A percentile compares a stretch with the other conserved stretches of the same genome.
phyloP scores from a whole-genome alignment of 192 early-diverging fungal genomes.

The Backusella liffmaniae region DNA sequence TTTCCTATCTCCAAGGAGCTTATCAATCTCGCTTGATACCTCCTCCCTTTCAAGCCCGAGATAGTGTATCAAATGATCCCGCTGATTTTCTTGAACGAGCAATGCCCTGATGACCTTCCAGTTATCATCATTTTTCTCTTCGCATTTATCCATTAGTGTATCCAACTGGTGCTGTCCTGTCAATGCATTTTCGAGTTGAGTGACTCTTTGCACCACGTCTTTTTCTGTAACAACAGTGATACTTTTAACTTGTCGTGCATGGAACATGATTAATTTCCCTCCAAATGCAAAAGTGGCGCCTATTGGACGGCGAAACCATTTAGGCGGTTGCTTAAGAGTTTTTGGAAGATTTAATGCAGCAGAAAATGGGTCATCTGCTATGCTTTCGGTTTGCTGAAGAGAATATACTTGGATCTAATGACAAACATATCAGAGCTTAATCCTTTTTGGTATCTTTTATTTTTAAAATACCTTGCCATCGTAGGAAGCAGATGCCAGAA shows the following conservation, averaged over 20 bases:
- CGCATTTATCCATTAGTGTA: not conserved
- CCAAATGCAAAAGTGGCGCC: constrained; percentile 87
- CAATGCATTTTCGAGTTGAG: not conserved
- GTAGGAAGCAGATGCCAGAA: constrained; percentile 84
- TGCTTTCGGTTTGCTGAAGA: not conserved
- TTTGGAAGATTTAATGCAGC: not conserved
- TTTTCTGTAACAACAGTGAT: constrained; percentile 23
- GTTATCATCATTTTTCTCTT: not conserved
- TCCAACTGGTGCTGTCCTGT: not conserved
- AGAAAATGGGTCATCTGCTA: not conserved
- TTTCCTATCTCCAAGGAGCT: not conserved
- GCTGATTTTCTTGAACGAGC: not conserved
- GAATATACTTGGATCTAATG: not conserved
- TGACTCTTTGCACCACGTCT: not conserved
- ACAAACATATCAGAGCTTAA: not conserved
- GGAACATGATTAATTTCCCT: constrained; percentile 78
- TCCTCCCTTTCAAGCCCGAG: constrained; percentile 79
- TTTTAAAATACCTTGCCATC: constrained; percentile 70
- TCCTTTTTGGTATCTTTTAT: not conserved
- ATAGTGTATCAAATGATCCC: not conserved
- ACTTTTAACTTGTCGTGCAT: constrained; percentile 34
- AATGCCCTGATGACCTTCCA: not conserved
- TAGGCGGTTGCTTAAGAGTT: constrained; percentile 75
- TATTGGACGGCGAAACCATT: constrained; percentile 86
- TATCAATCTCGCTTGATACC: constrained; percentile 42